Conservation (phyloP, 2,329 filamentous ascomycete genomes). For the Exophiala sp. region DNA sequence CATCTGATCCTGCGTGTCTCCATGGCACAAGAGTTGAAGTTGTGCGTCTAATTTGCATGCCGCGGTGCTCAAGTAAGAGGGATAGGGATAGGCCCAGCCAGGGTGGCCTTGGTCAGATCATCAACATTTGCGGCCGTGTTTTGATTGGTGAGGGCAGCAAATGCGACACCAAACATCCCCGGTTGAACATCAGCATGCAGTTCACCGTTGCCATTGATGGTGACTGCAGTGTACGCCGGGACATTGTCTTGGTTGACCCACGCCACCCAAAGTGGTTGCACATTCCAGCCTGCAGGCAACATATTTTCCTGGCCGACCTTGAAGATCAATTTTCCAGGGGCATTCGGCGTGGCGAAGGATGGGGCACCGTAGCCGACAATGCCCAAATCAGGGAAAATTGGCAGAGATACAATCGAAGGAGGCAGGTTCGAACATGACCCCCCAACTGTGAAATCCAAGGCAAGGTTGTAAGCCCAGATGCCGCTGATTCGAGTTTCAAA, state of each 20-base stretch:
- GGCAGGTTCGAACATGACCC: conserved; percentile 27
- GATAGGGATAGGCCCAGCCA: conserved; percentile 19
- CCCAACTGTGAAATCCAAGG: conserved; percentile 29
- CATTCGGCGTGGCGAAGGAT: conserved; percentile 16
- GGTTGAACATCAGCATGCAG: conserved; percentile 20
- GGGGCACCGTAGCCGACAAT: conserved; percentile 17
- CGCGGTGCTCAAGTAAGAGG: no score
- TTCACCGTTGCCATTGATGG: conserved; percentile 16
- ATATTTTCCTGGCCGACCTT: conserved; percentile 19
- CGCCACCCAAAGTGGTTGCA: conserved; percentile 21
- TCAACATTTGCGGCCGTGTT: conserved; percentile 17
- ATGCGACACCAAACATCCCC: conserved; percentile 26
- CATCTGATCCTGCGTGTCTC: no score
- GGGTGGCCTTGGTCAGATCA: conserved; percentile 18
- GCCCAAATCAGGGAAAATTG: conserved; percentile 18
- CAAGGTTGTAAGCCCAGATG: conserved; percentile 32
- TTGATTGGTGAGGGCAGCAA: conserved; percentile 26
- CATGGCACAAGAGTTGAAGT: no score
- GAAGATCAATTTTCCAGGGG: conserved; percentile 20
- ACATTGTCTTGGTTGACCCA: conserved; percentile 29
- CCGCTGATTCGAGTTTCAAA: conserved; percentile 31
- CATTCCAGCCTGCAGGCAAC: conserved; percentile 14
- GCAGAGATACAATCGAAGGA: conserved; percentile 8
- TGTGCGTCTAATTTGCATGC: no score
- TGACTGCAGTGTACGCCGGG: conserved; percentile 27